Evolutionary conservation across 2,329 filamentous ascomycete species (phyloP).

Genomic region (Trichoderma sp.): DNA sequence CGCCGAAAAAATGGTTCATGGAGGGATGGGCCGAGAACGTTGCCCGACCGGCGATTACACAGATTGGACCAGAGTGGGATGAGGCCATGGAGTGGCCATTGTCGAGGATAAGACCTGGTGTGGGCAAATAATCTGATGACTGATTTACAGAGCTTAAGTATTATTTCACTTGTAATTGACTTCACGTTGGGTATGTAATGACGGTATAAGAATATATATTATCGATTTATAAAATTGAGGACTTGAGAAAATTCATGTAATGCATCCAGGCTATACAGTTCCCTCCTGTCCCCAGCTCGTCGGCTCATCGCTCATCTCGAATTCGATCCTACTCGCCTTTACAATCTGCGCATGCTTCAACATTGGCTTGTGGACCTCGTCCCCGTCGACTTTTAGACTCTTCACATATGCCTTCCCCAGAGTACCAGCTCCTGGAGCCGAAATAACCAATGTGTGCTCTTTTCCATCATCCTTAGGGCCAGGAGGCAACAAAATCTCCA

Average conservation of each 20-base stretch:
- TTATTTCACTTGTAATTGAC: neutral
- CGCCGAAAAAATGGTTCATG: conserved; percentile 7
- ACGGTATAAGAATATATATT: neutral
- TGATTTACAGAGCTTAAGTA: neutral
- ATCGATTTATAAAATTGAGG: neutral
- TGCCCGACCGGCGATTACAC: neutral
- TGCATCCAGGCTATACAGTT: neutral
- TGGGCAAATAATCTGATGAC: neutral
- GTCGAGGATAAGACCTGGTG: neutral
- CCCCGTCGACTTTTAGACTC: conserved; percentile 40
- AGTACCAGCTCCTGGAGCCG: conserved; percentile 38
- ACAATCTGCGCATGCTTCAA: conserved; percentile 42
- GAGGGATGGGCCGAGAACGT: conserved; percentile 3
- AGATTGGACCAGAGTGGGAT: neutral
- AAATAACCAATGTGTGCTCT: conserved; percentile 35
- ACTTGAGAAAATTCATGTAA: neutral
- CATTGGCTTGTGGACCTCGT: conserved; percentile 31
- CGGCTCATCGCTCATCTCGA: conserved; percentile 43
- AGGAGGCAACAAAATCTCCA: conserved; percentile 37
- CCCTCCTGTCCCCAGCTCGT: conserved; percentile 25
- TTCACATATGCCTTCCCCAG: conserved; percentile 39
- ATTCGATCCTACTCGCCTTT: conserved; percentile 37
- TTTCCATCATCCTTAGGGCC: conserved; percentile 22
- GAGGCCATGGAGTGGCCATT: neutral
- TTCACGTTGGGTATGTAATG: neutral